phyloP scores from a whole-genome alignment of 495 filamentous ascomycete genomes.

The Daldinia concentrica region DNA sequence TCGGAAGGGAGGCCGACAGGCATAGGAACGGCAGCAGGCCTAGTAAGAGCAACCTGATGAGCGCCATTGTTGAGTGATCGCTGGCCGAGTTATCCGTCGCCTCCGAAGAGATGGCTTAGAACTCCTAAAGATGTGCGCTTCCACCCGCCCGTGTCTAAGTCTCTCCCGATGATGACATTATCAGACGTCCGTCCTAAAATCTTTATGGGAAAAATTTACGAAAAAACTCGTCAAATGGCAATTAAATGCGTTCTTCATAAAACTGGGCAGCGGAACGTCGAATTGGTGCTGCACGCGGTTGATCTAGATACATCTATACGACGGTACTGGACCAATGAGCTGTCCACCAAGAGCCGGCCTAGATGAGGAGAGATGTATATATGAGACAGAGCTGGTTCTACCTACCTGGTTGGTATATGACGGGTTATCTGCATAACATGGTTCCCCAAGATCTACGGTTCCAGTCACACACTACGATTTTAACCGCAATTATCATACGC shows the following conservation, averaged over 20 bases:
- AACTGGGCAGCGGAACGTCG: slow-evolving; percentile 22
- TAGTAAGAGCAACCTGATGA: slow-evolving; percentile 27
- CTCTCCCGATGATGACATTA: slow-evolving; percentile 23
- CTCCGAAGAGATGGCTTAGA: slow-evolving; percentile 33
- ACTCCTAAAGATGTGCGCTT: slow-evolving; percentile 25
- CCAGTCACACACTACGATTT: slow-evolving; percentile 37
- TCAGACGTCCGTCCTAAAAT: slow-evolving; percentile 1
- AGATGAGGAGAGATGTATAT: slow-evolving; percentile 26
- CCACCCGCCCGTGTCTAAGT: slow-evolving; percentile 27
- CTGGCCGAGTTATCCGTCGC: slow-evolving; percentile 17
- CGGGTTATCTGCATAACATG: slow-evolving; percentile 14
- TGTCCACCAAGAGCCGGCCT: slow-evolving; percentile 8
- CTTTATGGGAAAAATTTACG: slow-evolving; percentile 18
- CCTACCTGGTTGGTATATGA: slow-evolving; percentile 30
- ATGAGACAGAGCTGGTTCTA: slow-evolving; percentile 33
- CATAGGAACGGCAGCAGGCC: slow-evolving; percentile 30
- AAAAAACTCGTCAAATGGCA: slow-evolving; percentile 8
- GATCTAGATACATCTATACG: slow-evolving; percentile 31
- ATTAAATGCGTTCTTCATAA: slow-evolving; percentile 1
- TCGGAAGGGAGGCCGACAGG: slow-evolving; percentile 10
- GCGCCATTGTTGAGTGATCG: slow-evolving; percentile 30
- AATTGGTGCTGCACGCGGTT: slow-evolving; percentile 34
- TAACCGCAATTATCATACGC: slow-evolving; percentile 34
- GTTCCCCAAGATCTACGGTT: slow-evolving; percentile 36
- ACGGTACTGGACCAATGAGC: slow-evolving; percentile 31